phyloP scores from a whole-genome alignment of 352 stramenopile genomes.

The Phytophthora ramorum region DNA sequence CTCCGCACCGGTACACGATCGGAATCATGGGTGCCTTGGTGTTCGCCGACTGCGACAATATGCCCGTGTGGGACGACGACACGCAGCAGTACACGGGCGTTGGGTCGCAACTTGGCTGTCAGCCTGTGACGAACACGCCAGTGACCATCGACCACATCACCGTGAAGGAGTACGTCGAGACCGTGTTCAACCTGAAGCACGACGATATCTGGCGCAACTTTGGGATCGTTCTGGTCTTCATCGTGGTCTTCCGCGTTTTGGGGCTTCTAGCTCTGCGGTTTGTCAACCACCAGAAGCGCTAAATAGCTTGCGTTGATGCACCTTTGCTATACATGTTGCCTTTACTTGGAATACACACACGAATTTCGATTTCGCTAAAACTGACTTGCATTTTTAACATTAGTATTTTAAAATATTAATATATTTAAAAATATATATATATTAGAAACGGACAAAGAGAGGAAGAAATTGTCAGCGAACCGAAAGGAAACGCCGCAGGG shows the following conservation, averaged over 20 bases:
- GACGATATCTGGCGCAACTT: constrained; percentile 46
- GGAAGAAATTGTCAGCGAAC: no score
- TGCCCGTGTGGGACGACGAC: constrained; percentile 21
- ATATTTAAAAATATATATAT: no score
- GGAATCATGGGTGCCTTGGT: constrained; percentile 25
- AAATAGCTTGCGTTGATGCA: constrained; percentile 17
- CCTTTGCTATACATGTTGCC: neutral
- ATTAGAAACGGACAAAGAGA: no score
- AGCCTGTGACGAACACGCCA: constrained; percentile 23
- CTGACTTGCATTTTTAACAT: no score
- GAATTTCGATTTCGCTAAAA: no score
- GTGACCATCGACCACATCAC: constrained; percentile 26
- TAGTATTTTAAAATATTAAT: no score
- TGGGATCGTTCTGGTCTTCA: constrained; percentile 37
- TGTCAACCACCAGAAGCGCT: constrained; percentile 44
- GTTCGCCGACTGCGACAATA: constrained; percentile 29
- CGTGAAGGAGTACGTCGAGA: constrained; percentile 52
- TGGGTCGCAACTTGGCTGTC: constrained; percentile 26
- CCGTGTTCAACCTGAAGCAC: constrained; percentile 50
- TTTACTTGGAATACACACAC: no score
- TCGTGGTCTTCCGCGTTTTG: constrained; percentile 42
- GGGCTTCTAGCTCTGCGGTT: constrained; percentile 48
- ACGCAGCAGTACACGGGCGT: constrained; percentile 11
- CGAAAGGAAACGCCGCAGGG: no score
- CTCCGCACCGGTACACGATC: constrained; percentile 29